These are phyloP conservation scores for Ailanthus altissimus DNA, from an alignment of 345 rosid genomes.

Conservation along the genomic window DNA sequence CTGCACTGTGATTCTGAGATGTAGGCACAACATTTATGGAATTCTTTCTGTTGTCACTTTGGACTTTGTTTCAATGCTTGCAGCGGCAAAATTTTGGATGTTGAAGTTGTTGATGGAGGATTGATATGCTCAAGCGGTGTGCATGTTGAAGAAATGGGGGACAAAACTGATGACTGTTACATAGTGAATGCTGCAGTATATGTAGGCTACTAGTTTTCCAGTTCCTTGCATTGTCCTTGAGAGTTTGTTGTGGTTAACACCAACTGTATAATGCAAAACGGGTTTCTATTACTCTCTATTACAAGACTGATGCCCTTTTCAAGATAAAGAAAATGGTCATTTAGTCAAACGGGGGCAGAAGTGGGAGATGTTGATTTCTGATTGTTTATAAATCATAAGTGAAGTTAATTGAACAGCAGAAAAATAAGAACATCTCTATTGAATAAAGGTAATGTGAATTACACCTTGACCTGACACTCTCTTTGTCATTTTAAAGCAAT, in stretches of 20 bases:
- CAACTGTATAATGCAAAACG: background rate
- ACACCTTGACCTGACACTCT: background rate
- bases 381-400: background rate
- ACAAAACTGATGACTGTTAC: slow-evolving; percentile 84
- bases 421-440: background rate
- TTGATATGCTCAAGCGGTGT: slow-evolving; percentile 85
- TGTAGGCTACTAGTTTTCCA: slow-evolving; percentile 58
- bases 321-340: background rate
- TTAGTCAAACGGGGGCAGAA: background rate
- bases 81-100: slow-evolving; percentile 65
- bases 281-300: background rate
- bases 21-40: background rate
- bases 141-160: slow-evolving; percentile 86
- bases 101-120: slow-evolving; percentile 89
- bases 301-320: too few relatives aligned
- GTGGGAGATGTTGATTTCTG: slow-evolving; percentile 7
- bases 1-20: background rate
- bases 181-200: slow-evolving; percentile 85
- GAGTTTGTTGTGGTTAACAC: slow-evolving; percentile 22
- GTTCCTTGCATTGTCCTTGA: background rate
- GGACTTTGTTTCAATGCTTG: background rate
- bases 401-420: background rate
- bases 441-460: background rate
- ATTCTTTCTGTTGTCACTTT: background rate
- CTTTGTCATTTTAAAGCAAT: background rate